A percentile compares a stretch with the other conserved stretches of the same genome.
Evolutionary conservation across 257 asterid genomes (phyloP).

Genomic region (Asclepias syriaca): DNA sequence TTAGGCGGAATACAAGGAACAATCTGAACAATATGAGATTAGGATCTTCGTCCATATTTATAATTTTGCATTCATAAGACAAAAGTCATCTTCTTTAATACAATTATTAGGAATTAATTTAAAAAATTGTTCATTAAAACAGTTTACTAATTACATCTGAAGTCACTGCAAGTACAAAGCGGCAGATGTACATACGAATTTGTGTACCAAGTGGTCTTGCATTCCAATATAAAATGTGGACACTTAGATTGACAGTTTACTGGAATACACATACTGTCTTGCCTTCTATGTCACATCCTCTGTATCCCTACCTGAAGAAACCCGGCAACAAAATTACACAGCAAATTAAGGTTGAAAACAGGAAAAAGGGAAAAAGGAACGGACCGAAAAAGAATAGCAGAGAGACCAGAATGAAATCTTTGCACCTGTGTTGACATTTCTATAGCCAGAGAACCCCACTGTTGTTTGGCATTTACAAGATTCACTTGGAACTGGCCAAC

Average conservation of each 20-base stretch:
- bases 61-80: too few species aligned
- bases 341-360: background rate
- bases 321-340: background rate
- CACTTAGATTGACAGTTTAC: background rate
- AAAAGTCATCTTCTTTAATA: too few species aligned
- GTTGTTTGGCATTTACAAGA: background rate
- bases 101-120: too few species aligned
- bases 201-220: background rate
- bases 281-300: too few species aligned
- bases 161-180: too few species aligned
- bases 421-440: background rate
- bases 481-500: constrained; percentile 59
- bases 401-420: background rate
- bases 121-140: too few species aligned
- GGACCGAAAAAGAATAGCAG: background rate
- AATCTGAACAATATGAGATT: too few species aligned
- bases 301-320: background rate
- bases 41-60: too few species aligned
- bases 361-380: background rate
- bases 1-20: too few species aligned
- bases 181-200: too few species aligned
- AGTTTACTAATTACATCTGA: too few species aligned
- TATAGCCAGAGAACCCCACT: background rate
- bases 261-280: too few species aligned
- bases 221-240: background rate